A percentile compares a stretch with the other conserved stretches of the same genome.
These are phyloP conservation scores for Quillaja saponaria DNA, from an alignment of 306 rosid species.

Conservation along the genomic window DNA sequence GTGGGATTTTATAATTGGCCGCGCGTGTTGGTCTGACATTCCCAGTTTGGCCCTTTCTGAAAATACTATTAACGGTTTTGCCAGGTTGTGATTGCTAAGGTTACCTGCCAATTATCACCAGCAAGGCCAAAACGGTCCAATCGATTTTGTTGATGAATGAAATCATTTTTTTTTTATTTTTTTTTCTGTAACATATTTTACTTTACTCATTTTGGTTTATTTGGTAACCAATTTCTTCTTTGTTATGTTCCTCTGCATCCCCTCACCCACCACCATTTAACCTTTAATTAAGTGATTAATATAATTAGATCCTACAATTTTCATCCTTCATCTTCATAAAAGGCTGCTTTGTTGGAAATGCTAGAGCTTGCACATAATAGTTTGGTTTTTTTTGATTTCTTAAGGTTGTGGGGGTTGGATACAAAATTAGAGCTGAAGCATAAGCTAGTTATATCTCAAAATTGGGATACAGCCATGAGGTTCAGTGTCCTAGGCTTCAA, in stretches of 20 bases:
- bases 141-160: not conserved
- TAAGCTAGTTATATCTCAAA: too few relatives aligned
- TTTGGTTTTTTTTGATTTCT: too few relatives aligned
- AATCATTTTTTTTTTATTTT: not conserved
- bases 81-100: not conserved
- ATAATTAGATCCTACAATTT: too few relatives aligned
- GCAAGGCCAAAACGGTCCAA: conserved; percentile 11
- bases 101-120: not conserved
- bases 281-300: too few relatives aligned
- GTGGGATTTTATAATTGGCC: conserved; percentile 23
- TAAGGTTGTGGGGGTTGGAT: too few relatives aligned
- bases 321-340: too few relatives aligned
- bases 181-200: not conserved
- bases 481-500: too few relatives aligned
- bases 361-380: too few relatives aligned
- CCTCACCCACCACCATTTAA: not conserved
- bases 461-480: too few relatives aligned
- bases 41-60: conserved; percentile 25
- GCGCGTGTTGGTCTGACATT: not conserved
- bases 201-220: conserved; percentile 1
- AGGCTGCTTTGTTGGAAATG: too few relatives aligned
- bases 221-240: not conserved
- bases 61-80: conserved; percentile 19
- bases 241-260: not conserved
- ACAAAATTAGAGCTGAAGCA: too few relatives aligned